Conservation (phyloP, 306 rosid genomes). For the Cucurbita moschata region DNA sequence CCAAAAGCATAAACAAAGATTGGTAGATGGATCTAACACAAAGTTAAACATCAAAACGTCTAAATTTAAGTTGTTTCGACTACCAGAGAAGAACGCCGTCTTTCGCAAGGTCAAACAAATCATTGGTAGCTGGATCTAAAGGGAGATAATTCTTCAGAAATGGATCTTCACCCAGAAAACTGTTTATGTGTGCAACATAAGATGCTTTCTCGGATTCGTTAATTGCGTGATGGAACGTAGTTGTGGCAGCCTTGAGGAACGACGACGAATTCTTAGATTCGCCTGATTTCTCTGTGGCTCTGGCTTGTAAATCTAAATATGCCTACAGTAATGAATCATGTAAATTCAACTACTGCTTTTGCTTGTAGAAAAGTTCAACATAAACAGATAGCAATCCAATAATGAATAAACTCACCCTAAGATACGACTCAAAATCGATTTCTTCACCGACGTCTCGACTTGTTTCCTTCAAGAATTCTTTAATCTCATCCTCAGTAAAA, state of each 20-base stretch:
- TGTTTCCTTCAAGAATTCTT: slow-evolving; percentile 34
- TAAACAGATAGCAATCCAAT: neutral
- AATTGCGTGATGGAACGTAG: slow-evolving; percentile 74
- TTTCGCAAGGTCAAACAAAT: slow-evolving; percentile 77
- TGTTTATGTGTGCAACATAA: slow-evolving; percentile 81
- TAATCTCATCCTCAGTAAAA: slow-evolving; percentile 64
- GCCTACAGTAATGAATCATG: slow-evolving; percentile 38
- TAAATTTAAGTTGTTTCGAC: slow-evolving; percentile 10
- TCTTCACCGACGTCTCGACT: slow-evolving; percentile 37
- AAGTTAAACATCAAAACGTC: neutral
- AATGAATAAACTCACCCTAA: slow-evolving; percentile 43
- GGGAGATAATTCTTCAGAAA: slow-evolving; percentile 80
- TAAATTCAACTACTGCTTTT: neutral
- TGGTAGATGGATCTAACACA: neutral
- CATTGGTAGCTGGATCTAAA: slow-evolving; percentile 57
- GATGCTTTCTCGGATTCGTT: slow-evolving; percentile 92
- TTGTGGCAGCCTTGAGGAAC: slow-evolving; percentile 87
- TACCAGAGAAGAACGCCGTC: slow-evolving; percentile 98
- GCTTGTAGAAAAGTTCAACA: neutral
- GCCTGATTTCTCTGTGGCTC: slow-evolving; percentile 41
- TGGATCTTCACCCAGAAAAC: slow-evolving; percentile 67
- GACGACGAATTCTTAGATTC: slow-evolving; percentile 56
- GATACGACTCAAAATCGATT: slow-evolving; percentile 75
- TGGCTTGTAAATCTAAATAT: slow-evolving; percentile 53
- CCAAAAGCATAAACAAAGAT: slow-evolving; percentile 22